Conservation (phyloP, 2,329 filamentous ascomycete genomes). For the Emergomyces pasteurianus region DNA sequence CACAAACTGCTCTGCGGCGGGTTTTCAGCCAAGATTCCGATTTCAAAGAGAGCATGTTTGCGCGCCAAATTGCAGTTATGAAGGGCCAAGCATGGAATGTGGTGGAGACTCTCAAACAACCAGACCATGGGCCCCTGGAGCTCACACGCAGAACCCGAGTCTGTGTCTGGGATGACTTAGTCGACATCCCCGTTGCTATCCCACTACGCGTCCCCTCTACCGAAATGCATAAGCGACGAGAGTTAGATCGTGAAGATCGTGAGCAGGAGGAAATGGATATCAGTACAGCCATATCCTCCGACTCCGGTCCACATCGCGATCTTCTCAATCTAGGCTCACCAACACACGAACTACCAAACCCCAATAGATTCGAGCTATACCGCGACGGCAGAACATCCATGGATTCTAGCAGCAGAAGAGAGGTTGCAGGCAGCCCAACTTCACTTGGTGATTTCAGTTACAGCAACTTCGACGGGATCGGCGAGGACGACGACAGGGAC, state of each 20-base stretch:
- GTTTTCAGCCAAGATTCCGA: constrained; percentile 88
- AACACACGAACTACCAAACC: constrained; percentile 54
- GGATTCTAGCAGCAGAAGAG: constrained; percentile 24
- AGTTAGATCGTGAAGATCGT: constrained; percentile 40
- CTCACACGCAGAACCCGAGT: constrained; percentile 82
- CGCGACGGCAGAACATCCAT: constrained; percentile 28
- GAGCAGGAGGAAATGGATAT: constrained; percentile 90
- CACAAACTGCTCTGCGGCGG: constrained; percentile 69
- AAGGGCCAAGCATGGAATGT: constrained; percentile 99
- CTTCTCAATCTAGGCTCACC: constrained; percentile 54
- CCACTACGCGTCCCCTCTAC: constrained; percentile 74
- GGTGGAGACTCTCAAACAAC: constrained; percentile 86
- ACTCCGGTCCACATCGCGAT: constrained; percentile 43
- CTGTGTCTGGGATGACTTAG: constrained; percentile 95
- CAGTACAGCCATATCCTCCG: constrained; percentile 51
- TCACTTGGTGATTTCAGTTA: constrained; percentile 21
- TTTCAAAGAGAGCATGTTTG: constrained; percentile 98
- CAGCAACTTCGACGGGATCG: constrained; percentile 20
- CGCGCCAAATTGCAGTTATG: constrained; percentile 96
- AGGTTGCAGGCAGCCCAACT: constrained; percentile 21
- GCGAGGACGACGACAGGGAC: constrained; percentile 22
- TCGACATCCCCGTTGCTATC: constrained; percentile 89
- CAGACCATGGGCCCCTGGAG: constrained; percentile 86
- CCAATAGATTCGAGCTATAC: constrained; percentile 61
- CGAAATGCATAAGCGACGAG: constrained; percentile 63